phyloP scores from a whole-genome alignment of 352 stramenopile genomes.

The Vaucheria bursata region DNA sequence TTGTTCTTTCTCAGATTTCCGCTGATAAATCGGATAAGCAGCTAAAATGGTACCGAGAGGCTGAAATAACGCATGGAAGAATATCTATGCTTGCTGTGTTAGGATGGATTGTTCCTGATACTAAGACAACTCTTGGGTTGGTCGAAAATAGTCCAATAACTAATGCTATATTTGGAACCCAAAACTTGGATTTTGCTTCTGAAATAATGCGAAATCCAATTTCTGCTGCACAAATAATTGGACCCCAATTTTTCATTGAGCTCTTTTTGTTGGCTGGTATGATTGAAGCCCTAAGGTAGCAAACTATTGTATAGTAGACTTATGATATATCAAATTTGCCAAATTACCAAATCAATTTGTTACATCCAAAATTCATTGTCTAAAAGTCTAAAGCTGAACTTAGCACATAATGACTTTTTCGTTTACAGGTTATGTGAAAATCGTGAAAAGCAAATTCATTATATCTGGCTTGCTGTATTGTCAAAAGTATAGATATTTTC shows the following conservation, averaged over 20 bases:
- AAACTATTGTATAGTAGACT: too few relatives aligned
- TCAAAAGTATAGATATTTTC: too few relatives aligned
- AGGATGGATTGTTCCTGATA: slow-evolving; percentile 2
- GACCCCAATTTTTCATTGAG: neutral
- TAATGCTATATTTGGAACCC: neutral
- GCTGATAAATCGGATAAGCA: neutral
- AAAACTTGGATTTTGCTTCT: neutral
- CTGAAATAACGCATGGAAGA: neutral
- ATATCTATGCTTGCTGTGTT: neutral
- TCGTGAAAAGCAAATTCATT: too few relatives aligned
- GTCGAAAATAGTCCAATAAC: neutral
- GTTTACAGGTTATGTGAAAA: too few relatives aligned
- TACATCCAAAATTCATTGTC: too few relatives aligned
- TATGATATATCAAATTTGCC: too few relatives aligned
- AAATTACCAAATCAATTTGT: too few relatives aligned
- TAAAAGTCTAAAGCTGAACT: too few relatives aligned
- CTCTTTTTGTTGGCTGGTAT: neutral
- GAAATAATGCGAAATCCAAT: neutral
- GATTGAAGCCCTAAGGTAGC: neutral
- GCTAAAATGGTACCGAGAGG: slow-evolving; percentile 1
- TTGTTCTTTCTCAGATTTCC: too few relatives aligned
- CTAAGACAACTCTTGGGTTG: neutral
- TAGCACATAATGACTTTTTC: too few relatives aligned
- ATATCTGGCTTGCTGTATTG: too few relatives aligned
- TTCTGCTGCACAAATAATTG: neutral